These are phyloP conservation scores for Nicotiana obtusifolia DNA, from an alignment of 257 asterid genomes.

Conservation along the genomic window DNA sequence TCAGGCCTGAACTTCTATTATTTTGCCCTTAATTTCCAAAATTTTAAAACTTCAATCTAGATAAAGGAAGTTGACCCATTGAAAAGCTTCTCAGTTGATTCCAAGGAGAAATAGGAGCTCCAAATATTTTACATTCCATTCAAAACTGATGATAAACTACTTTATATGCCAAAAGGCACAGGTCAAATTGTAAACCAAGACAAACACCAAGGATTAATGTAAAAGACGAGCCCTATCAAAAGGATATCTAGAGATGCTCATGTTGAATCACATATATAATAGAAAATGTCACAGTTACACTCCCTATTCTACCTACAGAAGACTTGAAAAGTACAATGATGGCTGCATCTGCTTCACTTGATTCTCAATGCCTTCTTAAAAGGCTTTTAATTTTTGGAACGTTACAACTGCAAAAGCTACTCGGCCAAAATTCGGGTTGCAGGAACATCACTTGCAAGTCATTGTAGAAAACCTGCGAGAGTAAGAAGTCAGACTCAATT, in stretches of 20 bases:
- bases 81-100: neutral
- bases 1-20: too few species aligned
- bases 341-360: slow-evolving; percentile 4
- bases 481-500: neutral
- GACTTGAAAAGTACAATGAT: neutral
- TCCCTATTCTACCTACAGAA: neutral
- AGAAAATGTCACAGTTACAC: slow-evolving; percentile 1
- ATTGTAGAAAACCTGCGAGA: neutral
- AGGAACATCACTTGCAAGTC: neutral
- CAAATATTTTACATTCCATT: neutral
- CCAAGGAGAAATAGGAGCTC: neutral
- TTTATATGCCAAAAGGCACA: neutral
- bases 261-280: neutral
- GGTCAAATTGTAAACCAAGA: neutral
- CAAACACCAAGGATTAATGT: neutral
- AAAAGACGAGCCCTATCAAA: neutral
- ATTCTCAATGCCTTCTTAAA: neutral
- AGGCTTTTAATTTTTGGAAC: neutral
- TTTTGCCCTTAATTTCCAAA: neutral
- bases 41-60: neutral
- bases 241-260: neutral
- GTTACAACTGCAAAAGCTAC: neutral
- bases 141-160: neutral
- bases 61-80: neutral
- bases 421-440: neutral